Base-by-base conservation (phyloP, 192 early-diverging fungal genomes). In the Nowakowskiella sp. region DNA sequence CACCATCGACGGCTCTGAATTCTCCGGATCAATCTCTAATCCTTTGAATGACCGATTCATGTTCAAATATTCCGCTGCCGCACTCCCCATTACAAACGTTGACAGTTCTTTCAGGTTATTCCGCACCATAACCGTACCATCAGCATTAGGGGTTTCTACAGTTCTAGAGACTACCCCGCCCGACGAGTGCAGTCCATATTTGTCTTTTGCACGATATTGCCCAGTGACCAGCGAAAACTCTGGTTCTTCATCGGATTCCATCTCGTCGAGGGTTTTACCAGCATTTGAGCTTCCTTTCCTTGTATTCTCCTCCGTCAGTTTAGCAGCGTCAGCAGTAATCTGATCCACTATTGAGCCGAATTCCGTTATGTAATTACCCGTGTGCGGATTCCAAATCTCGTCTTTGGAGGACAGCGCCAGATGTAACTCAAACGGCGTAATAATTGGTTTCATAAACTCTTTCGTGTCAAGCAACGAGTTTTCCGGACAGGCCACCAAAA, bases 141-240 rank as follows among this genome's bases (percentile, higher is more conserved):
- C 80, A 78, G 43, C 71, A 65, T 44, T 72, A 28, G 21, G 49
- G 24, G 31, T 34, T 24, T 66, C 51, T 9, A 30, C 39, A 1
- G 21, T 42, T 13, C 29, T 21, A 8, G 24, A 34, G 0, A 32
- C 48, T 2, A 47, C 46, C 16, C 39, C 45, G 1, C 50, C 36
- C 13, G 33, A 48, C 8, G 44, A 44, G 1, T 51, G 48, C 8
- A 36, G 13, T 22, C n/a, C 10, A n/a, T 53, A 49, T 19, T 55
- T 31, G 29, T 16, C 51, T 16, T 23, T 19, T n/a, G 13, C 45
- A 8, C 39, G 28, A 29, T 85, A 83, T 52, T 71, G 61, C 0
- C 94, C 94, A 0, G 92, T 93, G 10, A 92, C 73, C 23, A 97
- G 61, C 19, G 94, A 97, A 59, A 87, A 97, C 47, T 92, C 86